Conservation (phyloP, 352 stramenopile species). For the Achlya hypogyna region DNA sequence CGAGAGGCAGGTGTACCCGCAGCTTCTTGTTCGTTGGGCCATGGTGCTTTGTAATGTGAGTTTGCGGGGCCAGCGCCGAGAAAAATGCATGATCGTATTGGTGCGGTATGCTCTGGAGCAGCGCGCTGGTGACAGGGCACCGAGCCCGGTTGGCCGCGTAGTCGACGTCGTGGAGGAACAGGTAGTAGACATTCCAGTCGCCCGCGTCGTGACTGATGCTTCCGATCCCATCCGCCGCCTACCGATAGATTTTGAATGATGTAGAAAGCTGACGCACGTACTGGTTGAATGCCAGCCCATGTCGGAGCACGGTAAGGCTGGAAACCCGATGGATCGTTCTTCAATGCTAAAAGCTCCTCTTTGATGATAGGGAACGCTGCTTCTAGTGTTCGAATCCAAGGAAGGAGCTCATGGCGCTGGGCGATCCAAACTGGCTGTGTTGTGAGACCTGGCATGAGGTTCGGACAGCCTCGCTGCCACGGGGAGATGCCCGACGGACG, state of each 20-base stretch:
- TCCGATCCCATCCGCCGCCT: slow-evolving; percentile 62
- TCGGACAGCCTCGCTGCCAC: slow-evolving; percentile 61
- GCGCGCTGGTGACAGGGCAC: slow-evolving; percentile 46
- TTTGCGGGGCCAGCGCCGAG: slow-evolving; percentile 68
- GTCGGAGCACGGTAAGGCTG: slow-evolving; percentile 69
- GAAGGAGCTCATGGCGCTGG: slow-evolving; percentile 22
- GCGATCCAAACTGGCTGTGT: slow-evolving; percentile 43
- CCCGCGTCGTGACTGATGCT: slow-evolving; percentile 67
- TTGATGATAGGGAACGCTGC: slow-evolving; percentile 43
- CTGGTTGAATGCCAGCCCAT: slow-evolving; percentile 49
- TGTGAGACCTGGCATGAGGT: slow-evolving; percentile 43
- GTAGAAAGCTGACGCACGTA: slow-evolving; percentile 20
- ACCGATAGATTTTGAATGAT: background rate
- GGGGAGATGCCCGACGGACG: slow-evolving; percentile 23
- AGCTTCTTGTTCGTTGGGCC: slow-evolving; percentile 91
- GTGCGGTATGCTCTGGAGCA: slow-evolving; percentile 47
- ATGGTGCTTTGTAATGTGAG: slow-evolving; percentile 74
- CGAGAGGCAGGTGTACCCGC: slow-evolving; percentile 71
- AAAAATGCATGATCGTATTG: slow-evolving; percentile 85
- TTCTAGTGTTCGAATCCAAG: slow-evolving; percentile 42
- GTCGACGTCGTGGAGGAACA: slow-evolving; percentile 82
- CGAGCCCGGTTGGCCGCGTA: slow-evolving; percentile 54
- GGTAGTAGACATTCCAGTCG: slow-evolving; percentile 85
- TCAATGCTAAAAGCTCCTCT: slow-evolving; percentile 47
- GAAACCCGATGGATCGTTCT: slow-evolving; percentile 33